Base-by-base conservation (phyloP, 2,329 filamentous ascomycete genomes). In the Hymenoscyphus albidus region DNA sequence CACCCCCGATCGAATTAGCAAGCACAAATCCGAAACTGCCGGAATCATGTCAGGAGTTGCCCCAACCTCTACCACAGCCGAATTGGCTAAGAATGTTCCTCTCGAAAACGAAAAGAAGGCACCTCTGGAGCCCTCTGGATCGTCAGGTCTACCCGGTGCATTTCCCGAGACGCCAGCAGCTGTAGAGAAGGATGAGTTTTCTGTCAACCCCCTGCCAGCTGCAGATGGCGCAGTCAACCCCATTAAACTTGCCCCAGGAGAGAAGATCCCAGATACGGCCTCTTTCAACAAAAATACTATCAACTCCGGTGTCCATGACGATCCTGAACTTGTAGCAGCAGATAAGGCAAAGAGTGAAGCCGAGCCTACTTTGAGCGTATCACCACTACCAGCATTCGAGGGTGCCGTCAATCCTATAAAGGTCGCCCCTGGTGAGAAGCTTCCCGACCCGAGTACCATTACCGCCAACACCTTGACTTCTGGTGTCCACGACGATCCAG, bases 401-500 rank as follows among this genome's bases (percentile, higher is more conserved):
- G 86, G 85, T 48, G 84, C 78, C 42, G 85, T 92, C 65, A 97
- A 97, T 78, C 93, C 94, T 6, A 85, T 97, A 75, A 82, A 85
- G 72, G 83, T 96, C 63, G 83, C 85, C 22, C 90, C 93, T 3
- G 93, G 93, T 73, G 91, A 96, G 80, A 87, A 88, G 75, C 85
- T 97, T 10, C 93, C 93, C 56, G 82, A 91, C 61, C 77, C 83
- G 54, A 84, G 80, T 76, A 83, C 83, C 38, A 75, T 93, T 72
- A 87, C 86, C 62, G 78, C 83, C 62, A 89, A 91, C 76, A 89
- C 88, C 68, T 80, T 86, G 70, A 90, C 92, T 76, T 80, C 80
- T 64, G 89, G 93, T 60, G 84, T 97, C 73, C 86, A 88, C 73
- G 85, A 93, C 32, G 94, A 97, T 76, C 85, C 92, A 76, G 89